These are phyloP conservation scores for Suillus brevipes DNA, from an alignment of 768 basidiomycete genomes.

Conservation along the genomic window DNA sequence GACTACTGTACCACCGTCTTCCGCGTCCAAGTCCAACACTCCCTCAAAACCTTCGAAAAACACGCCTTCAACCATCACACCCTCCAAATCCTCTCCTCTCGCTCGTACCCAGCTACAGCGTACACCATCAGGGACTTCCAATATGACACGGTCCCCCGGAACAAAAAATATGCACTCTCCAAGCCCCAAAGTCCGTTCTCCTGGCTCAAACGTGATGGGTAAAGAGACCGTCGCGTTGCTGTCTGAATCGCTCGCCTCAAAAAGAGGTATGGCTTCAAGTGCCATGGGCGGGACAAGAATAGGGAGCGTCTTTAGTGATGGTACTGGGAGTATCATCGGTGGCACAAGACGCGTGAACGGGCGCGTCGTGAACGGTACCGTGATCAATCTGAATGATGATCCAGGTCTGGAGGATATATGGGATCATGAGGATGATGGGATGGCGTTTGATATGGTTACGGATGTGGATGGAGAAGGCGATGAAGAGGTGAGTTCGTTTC, in stretches of 20 bases:
- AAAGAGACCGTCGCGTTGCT: conserved; percentile 17
- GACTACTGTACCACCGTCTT: conserved; percentile 20
- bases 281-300: not conserved
- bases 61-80: conserved; percentile 23
- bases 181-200: conserved; percentile 1
- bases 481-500: conserved; percentile 55
- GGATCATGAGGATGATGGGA: conserved; percentile 53
- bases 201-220: not conserved
- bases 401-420: conserved; percentile 30
- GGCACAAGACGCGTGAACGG: conserved; percentile 1
- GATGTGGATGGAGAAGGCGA: conserved; percentile 62
- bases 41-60: conserved; percentile 24
- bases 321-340: not conserved
- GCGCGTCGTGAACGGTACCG: conserved; percentile 16
- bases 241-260: conserved; percentile 17
- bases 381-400: conserved; percentile 22
- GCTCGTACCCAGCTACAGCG: conserved; percentile 16
- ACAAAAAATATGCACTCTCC: not conserved
- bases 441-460: conserved; percentile 74
- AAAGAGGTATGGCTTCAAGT: not conserved
- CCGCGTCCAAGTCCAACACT: conserved; percentile 38
- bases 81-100: conserved; percentile 18
- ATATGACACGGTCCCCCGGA: conserved; percentile 13
- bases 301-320: not conserved
- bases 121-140: conserved; percentile 22